A percentile compares a stretch with the other conserved stretches of the same genome.
These are phyloP conservation scores for Ganoderma lucidum DNA, from an alignment of 1,284 basidiomycete genomes.

Conservation along the genomic window DNA sequence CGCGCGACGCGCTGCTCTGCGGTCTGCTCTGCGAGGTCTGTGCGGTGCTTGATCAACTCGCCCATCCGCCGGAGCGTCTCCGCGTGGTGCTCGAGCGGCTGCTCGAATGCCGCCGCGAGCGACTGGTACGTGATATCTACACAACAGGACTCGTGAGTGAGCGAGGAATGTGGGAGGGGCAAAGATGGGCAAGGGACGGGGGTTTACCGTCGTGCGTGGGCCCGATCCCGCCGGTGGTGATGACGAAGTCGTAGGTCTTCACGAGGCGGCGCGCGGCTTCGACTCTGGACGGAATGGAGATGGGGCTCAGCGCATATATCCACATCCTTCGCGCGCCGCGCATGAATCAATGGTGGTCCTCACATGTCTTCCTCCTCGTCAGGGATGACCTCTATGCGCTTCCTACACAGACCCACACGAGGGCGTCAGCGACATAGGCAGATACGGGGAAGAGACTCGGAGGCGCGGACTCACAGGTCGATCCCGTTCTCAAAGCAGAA, in stretches of 20 bases:
- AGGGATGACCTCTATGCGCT: slow-evolving; percentile 90
- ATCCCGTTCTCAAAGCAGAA: slow-evolving; percentile 91
- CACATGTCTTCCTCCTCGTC: slow-evolving; percentile 93
- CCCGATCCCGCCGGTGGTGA: slow-evolving; percentile 89
- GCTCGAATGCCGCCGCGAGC: slow-evolving; percentile 86
- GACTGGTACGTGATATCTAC: slow-evolving; percentile 91
- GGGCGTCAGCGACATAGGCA: background rate
- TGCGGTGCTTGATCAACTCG: slow-evolving; percentile 66
- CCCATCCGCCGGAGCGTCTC: slow-evolving; percentile 87
- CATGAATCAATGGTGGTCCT: slow-evolving; percentile 38
- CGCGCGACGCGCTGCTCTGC: slow-evolving; percentile 77
- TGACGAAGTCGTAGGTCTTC: slow-evolving; percentile 86
- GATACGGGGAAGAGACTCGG: background rate
- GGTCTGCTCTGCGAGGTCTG: slow-evolving; percentile 65
- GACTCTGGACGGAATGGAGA: slow-evolving; percentile 54
- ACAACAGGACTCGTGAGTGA: slow-evolving; percentile 3
- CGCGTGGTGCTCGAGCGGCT: slow-evolving; percentile 76
- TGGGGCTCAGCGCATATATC: slow-evolving; percentile 1
- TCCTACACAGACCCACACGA: slow-evolving; percentile 51
- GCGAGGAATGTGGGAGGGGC: background rate
- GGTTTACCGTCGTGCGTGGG: slow-evolving; percentile 83
- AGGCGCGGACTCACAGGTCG: slow-evolving; percentile 68
- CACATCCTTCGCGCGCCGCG: background rate
- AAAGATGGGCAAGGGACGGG: background rate
- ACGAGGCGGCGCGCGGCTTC: slow-evolving; percentile 89